phyloP scores from a whole-genome alignment of 2,329 filamentous ascomycete species.

The Diaporthe australafricana region DNA sequence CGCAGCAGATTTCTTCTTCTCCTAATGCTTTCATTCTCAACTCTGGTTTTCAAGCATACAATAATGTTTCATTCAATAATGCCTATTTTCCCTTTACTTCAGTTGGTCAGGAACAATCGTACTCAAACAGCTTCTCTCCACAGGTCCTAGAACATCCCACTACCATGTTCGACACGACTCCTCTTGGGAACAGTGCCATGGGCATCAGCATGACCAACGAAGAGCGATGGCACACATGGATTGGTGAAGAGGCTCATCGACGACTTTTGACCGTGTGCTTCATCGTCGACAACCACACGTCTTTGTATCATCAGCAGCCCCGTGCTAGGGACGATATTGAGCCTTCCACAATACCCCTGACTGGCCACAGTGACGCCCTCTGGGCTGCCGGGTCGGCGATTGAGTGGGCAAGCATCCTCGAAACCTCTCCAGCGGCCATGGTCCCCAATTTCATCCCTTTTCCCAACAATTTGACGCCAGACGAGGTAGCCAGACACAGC shows the following conservation, averaged over 20 bases:
- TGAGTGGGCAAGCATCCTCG: constrained; percentile 57
- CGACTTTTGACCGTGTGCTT: constrained; percentile 69
- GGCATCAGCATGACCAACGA: constrained; percentile 41
- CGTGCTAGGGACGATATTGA: constrained; percentile 53
- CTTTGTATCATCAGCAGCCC: constrained; percentile 65
- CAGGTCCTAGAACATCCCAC: constrained; percentile 46
- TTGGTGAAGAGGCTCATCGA: constrained; percentile 62
- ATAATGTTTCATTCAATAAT: constrained; percentile 37
- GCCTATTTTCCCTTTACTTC: constrained; percentile 40
- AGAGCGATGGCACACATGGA: constrained; percentile 63
- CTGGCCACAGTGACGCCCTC: constrained; percentile 54
- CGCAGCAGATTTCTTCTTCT: constrained; percentile 36
- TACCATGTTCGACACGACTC: constrained; percentile 41
- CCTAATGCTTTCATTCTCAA: constrained; percentile 35
- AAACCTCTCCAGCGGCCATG: constrained; percentile 43
- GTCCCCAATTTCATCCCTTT: constrained; percentile 45
- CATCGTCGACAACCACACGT: constrained; percentile 66
- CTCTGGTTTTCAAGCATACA: constrained; percentile 29
- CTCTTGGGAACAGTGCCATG: constrained; percentile 37
- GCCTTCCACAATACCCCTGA: constrained; percentile 57
- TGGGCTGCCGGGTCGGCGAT: constrained; percentile 61
- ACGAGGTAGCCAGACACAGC: constrained; percentile 49
- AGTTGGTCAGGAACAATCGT: constrained; percentile 40
- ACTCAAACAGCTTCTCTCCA: constrained; percentile 45
- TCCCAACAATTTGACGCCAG: constrained; percentile 50